These are phyloP conservation scores for Passiflora organensis DNA, from an alignment of 345 rosid genomes.

Conservation along the genomic window DNA sequence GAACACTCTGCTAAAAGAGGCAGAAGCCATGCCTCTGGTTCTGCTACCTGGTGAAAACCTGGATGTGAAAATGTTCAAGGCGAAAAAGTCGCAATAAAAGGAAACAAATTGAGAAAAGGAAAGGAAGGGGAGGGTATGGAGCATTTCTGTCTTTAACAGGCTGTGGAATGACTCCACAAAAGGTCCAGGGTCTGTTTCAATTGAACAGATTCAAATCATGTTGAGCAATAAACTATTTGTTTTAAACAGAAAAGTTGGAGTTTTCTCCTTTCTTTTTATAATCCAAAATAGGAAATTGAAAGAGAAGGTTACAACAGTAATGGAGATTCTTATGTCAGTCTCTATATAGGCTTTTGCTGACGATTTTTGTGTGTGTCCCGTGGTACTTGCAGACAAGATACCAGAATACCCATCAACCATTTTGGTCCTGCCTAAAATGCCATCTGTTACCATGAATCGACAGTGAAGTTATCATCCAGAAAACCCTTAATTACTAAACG, in stretches of 20 bases:
- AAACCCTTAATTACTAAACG: slow-evolving; percentile 9
- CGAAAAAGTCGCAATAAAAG: slow-evolving; percentile 16
- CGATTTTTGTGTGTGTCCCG: slow-evolving; percentile 38
- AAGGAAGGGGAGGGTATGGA: slow-evolving; percentile 40
- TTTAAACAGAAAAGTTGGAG: slow-evolving; percentile 29
- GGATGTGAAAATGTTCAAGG: slow-evolving; percentile 6
- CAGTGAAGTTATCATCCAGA: slow-evolving; percentile 2
- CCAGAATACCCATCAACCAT: slow-evolving; percentile 25
- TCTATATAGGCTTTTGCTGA: slow-evolving; percentile 35
- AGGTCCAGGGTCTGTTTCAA: slow-evolving; percentile 51
- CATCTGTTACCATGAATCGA: slow-evolving; percentile 7
- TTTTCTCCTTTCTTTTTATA: slow-evolving; percentile 16
- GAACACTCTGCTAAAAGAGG: slow-evolving; percentile 39
- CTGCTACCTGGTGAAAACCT: slow-evolving; percentile 23
- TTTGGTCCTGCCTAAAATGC: slow-evolving; percentile 15
- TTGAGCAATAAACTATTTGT: slow-evolving; percentile 24
- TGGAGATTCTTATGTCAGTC: slow-evolving; percentile 63
- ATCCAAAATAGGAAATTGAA: slow-evolving; percentile 19
- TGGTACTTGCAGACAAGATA: slow-evolving; percentile 35
- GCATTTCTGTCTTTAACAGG: slow-evolving; percentile 49
- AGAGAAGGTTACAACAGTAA: slow-evolving; percentile 46
- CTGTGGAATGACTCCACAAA: slow-evolving; percentile 31
- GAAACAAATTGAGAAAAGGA: slow-evolving; percentile 12
- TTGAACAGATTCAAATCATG: slow-evolving; percentile 43
- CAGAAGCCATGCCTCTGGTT: slow-evolving; percentile 40